Evolutionary conservation across 345 rosid species (phyloP).

Genomic region (Salix udensis): DNA sequence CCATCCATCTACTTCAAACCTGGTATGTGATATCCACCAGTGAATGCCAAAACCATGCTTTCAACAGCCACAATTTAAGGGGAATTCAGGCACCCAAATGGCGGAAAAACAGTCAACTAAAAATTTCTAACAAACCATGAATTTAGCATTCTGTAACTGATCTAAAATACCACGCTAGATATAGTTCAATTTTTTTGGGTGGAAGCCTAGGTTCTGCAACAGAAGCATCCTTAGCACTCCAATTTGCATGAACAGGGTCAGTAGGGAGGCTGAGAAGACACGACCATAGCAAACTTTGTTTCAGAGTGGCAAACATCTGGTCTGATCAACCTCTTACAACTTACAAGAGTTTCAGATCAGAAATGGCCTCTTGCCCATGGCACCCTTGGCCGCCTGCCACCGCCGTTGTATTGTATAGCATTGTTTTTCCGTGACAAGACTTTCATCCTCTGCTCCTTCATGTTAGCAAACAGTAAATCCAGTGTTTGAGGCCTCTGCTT

Average conservation of each 20-base stretch:
- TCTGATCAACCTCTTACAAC: not conserved
- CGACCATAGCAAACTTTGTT: not conserved
- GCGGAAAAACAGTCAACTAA: not conserved
- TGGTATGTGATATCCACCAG: not conserved
- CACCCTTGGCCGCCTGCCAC: slow-evolving; percentile 31
- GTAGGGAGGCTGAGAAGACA: not conserved
- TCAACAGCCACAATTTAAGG: not conserved
- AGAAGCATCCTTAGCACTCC: not conserved
- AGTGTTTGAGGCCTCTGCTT: slow-evolving; percentile 68
- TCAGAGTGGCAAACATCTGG: not conserved
- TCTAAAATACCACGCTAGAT: slow-evolving; percentile 4
- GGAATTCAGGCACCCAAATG: not conserved
- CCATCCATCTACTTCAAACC: not conserved
- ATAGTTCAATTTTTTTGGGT: not conserved
- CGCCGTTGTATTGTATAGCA: slow-evolving; percentile 22
- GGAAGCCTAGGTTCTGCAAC: not conserved
- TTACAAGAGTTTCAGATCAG: slow-evolving; percentile 15
- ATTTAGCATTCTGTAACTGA: not conserved
- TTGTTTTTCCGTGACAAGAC: slow-evolving; percentile 31
- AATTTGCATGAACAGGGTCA: not conserved
- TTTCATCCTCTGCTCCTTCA: slow-evolving; percentile 76
- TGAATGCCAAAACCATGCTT: not conserved
- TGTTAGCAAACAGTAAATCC: slow-evolving; percentile 74
- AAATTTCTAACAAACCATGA: not conserved
- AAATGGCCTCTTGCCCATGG: slow-evolving; percentile 64